A percentile compares a stretch with the other conserved stretches of the same genome.
Conservation (phyloP, 148 eudicot genomes). For the Mesembryanthemum crystallinum region DNA sequence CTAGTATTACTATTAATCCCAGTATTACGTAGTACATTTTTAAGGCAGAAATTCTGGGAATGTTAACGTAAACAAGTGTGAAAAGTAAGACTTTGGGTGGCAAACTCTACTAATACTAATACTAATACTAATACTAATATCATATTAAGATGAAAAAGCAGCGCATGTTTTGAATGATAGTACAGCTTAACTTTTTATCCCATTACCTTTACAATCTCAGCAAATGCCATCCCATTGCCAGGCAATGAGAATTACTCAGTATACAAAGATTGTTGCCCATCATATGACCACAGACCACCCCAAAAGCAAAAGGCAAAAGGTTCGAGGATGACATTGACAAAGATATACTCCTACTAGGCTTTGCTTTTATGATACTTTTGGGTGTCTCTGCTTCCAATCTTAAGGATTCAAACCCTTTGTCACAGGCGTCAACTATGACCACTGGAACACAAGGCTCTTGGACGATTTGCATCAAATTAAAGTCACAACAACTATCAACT, state of each 20-base stretch:
- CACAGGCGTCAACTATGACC: too few relatives aligned
- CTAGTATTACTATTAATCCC: too few relatives aligned
- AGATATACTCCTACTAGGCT: too few relatives aligned
- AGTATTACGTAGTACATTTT: too few relatives aligned
- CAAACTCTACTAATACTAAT: too few relatives aligned
- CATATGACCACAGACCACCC: conserved; percentile 17
- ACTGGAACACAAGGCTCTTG: too few relatives aligned
- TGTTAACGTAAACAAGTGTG: neutral
- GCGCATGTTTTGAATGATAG: conserved; percentile 1
- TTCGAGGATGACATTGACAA: neutral
- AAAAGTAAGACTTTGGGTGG: neutral
- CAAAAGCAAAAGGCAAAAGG: conserved; percentile 10
- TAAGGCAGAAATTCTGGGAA: neutral
- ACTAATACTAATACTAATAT: too few relatives aligned
- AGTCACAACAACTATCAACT: too few relatives aligned
- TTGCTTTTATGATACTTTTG: neutral
- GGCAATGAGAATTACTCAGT: neutral
- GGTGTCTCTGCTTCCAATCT: too few relatives aligned
- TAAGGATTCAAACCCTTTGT: too few relatives aligned
- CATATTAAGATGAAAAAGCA: neutral
- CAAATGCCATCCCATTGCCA: too few relatives aligned
- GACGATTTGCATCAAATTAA: too few relatives aligned
- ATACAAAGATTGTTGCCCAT: conserved; percentile 15
- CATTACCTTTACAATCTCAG: neutral
- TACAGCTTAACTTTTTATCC: neutral